These are phyloP conservation scores for Coffea humblotiana DNA, from an alignment of 305 asterid species.

Conservation along the genomic window DNA sequence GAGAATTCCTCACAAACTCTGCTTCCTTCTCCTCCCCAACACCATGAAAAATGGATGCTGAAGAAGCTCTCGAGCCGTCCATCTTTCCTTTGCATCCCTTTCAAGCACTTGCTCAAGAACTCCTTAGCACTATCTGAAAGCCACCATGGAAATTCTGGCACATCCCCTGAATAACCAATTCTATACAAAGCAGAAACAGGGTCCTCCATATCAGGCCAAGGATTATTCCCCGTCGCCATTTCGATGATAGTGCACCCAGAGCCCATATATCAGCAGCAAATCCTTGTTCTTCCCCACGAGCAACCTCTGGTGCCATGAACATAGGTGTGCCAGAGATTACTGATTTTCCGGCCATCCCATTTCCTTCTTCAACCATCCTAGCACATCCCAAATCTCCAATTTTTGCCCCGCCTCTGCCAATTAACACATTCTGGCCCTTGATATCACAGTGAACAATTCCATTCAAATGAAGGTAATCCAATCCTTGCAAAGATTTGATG, in stretches of 20 bases:
- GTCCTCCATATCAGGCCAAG: conserved; percentile 69
- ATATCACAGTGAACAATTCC: conserved; percentile 51
- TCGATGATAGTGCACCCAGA: conserved; percentile 71
- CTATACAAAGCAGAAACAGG: conserved; percentile 67
- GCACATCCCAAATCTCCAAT: conserved; percentile 49
- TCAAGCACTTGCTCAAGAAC: conserved; percentile 55
- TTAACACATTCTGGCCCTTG: conserved; percentile 37
- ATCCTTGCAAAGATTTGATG: conserved; percentile 33
- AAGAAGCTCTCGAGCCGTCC: conserved; percentile 66
- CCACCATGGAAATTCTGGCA: conserved; percentile 56
- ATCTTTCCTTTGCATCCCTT: conserved; percentile 49
- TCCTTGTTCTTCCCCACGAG: conserved; percentile 73
- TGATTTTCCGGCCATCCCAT: conserved; percentile 1
- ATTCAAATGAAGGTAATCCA: conserved; percentile 35
- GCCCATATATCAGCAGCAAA: conserved; percentile 82
- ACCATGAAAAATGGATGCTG: conserved; percentile 51
- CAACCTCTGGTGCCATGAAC: conserved; percentile 92
- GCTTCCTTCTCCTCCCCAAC: conserved; percentile 10
- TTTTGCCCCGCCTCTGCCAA: conserved; percentile 35
- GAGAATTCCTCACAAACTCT: conserved; percentile 43
- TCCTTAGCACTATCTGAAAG: conserved; percentile 48
- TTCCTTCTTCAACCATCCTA: conserved; percentile 13
- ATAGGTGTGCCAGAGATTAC: conserved; percentile 72
- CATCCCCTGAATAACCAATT: conserved; percentile 54
- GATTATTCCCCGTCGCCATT: conserved; percentile 78